Base-by-base conservation (phyloP, 768 basidiomycete genomes). In the Pulveroboletus sp. region DNA sequence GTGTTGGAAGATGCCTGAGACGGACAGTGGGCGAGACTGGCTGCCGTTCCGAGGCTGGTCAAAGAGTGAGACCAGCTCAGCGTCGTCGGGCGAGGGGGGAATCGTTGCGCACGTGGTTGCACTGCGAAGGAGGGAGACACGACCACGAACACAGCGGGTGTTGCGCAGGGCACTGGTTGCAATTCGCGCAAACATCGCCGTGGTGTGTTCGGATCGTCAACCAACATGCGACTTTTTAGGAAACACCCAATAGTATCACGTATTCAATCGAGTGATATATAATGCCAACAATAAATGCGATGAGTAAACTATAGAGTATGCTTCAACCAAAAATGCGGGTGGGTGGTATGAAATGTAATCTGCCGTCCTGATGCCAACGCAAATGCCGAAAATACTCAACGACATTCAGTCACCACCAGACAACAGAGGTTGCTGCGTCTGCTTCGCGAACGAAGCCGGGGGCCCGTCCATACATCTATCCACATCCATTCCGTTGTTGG, bases 1-100 rank as follows among this genome's bases (percentile, higher is more conserved):
- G 55, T 97, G 90, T 14, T 82, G 81, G 66, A 99, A 98, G 31
- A 98, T 78, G 20, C 97, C 97, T 2, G 88, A 87, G 2, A 77
- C 68, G 6, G 76, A 69, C 23, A 79, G 69, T 3, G 77, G 69
- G 9, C 76, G 73, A 4, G 69, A 57, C 35, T 67, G 66, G 58
- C 45, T 46, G 48, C 58, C 47, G 58, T 67, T 46, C 55, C 73
- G 63, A 6, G 87, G 85, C 31, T 76, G 75, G 70, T 92, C 89
- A 65, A 91, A 90, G 49, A 87, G 77, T 14, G 79, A 70, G 49
- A 84, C 75, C 53, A 92, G 75, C 43, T 81, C 75, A 43, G 71
- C 72, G 68, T 90, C 88, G 59, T 88, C 84, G 38, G 69, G 52
- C 16, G 86, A 81, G 13, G 84, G 76, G 16, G 84, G 82, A 38